Conservation (phyloP, 1,284 basidiomycete genomes). For the Quambalaria eucalypti region DNA sequence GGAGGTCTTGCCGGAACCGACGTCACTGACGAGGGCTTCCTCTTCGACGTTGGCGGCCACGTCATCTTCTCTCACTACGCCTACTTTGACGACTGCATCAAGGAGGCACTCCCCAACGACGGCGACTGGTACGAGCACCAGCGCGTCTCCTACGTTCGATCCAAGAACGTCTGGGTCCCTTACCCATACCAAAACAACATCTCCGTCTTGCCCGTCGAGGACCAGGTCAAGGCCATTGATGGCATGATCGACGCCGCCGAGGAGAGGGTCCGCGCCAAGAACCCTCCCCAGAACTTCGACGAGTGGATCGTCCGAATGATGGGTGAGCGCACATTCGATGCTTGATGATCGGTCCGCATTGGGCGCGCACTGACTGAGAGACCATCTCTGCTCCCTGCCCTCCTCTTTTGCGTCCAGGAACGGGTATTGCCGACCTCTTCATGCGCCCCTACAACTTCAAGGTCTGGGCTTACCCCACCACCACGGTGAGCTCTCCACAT, state of each 20-base stretch:
- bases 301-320: constrained; percentile 53
- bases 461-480: constrained; percentile 54
- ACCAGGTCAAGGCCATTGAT: constrained; percentile 52
- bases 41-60: constrained; percentile 54
- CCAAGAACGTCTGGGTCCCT: constrained; percentile 52
- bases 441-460: constrained; percentile 56
- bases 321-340: constrained; percentile 40
- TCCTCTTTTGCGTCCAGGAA: constrained; percentile 4
- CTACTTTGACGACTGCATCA: constrained; percentile 53
- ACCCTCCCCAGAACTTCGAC: constrained; percentile 49
- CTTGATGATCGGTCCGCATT: too few species aligned
- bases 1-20: constrained; percentile 54
- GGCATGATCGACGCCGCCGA: constrained; percentile 51
- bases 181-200: constrained; percentile 54
- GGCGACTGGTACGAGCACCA: constrained; percentile 53
- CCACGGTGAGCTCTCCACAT: too few species aligned
- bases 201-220: constrained; percentile 50
- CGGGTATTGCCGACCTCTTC: constrained; percentile 53
- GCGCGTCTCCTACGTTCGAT: constrained; percentile 53
- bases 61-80: constrained; percentile 55
- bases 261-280: constrained; percentile 43
- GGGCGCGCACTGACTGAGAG: background rate
- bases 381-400: background rate
- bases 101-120: constrained; percentile 50
- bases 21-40: constrained; percentile 52